Evolutionary conservation across 129 eudicot species (phyloP), one percentile per base, ranked within the genome.

Genomic region (Tagetes patula): DNA sequence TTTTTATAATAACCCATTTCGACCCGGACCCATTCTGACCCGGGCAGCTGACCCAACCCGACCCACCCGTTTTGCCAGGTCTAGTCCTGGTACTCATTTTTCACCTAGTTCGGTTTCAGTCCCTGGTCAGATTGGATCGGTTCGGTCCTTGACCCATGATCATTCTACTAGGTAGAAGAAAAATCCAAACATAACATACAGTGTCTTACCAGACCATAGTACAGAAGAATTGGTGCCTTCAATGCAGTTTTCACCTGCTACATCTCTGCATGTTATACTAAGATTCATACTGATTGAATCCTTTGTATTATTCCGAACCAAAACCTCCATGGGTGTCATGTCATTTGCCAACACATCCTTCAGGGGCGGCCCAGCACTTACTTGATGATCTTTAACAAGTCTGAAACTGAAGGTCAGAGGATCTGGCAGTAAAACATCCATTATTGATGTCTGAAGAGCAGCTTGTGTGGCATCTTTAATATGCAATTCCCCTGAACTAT

Each of bases 401-500:
- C 89, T 82, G 78, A 94, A 94, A 49, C 97, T 93, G 77, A 90
- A 90, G 45, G 96, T 94, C 85, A 94, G 82, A 53, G 98, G 98
- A 77, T 94, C 98, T 5, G 98, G 98, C 43, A 94, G 69, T 42
- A 94, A 78, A 13, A 94, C 98, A 62, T 94, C 98, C 98, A 94
- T 90, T 41, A 94, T 85, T 6, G 98, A 85, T 72, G 96, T 82
- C 83, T 90, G 97, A 38, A 90, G 93, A 62, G 97, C 96, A 42
- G 93, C 96, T 77, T 90, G 96, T 75, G 88, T 82, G n/a, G 97
- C 96, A 46, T 94, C 96, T 80, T 90, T 94, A 61, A 90, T 90
- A 83, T 90, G 88, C 52, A 94, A 81, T 72, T 94, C 97, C 39
- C 98, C 98, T 2, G 96, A 87, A 77, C 92, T 94, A 80, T 94